A percentile compares a stretch with the other conserved stretches of the same genome.
These are phyloP conservation scores for Hypericum androsaemum DNA, from an alignment of 345 rosid genomes.

Conservation along the genomic window DNA sequence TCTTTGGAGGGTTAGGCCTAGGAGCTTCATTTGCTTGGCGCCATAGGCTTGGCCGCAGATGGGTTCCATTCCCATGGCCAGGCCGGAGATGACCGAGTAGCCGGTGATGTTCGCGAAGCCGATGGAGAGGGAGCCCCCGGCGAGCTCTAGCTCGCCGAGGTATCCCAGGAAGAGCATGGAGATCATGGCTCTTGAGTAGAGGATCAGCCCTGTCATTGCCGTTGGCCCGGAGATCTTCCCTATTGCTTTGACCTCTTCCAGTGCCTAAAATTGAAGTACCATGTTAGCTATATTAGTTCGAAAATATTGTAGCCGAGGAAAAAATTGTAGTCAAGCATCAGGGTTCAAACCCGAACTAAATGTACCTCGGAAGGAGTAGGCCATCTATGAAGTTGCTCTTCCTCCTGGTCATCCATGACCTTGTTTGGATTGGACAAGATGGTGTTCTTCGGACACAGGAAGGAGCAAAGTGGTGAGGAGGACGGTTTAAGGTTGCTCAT, in stretches of 20 bases:
- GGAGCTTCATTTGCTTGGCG: slow-evolving; percentile 79
- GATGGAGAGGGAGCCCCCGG: slow-evolving; percentile 89
- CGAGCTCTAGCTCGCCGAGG: slow-evolving; percentile 90
- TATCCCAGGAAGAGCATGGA: slow-evolving; percentile 97
- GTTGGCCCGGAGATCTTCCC: slow-evolving; percentile 90
- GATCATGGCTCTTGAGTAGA: slow-evolving; percentile 89
- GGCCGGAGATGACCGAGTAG: slow-evolving; percentile 93
- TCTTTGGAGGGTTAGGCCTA: slow-evolving; percentile 85
- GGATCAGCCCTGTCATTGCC: slow-evolving; percentile 66
- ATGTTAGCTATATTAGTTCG: not conserved
- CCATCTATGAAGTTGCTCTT: slow-evolving; percentile 39
- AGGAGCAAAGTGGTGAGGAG: slow-evolving; percentile 6
- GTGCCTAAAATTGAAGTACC: slow-evolving; percentile 36
- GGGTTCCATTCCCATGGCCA: slow-evolving; percentile 99
- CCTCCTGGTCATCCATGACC: slow-evolving; percentile 25
- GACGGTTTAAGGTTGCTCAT: not conserved
- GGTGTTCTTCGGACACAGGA: slow-evolving; percentile 32
- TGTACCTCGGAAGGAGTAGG: slow-evolving; percentile 78
- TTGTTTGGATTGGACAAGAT: slow-evolving; percentile 36
- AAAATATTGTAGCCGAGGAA: not conserved
- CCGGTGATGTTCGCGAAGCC: slow-evolving; percentile 97
- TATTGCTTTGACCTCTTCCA: slow-evolving; percentile 72
- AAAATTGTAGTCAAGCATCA: too few relatives aligned
- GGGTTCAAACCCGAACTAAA: too few relatives aligned
- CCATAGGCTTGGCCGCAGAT: slow-evolving; percentile 97